Evolutionary conservation across 768 basidiomycete genomes (phyloP).

Genomic region (Filobasidium floriforme): DNA sequence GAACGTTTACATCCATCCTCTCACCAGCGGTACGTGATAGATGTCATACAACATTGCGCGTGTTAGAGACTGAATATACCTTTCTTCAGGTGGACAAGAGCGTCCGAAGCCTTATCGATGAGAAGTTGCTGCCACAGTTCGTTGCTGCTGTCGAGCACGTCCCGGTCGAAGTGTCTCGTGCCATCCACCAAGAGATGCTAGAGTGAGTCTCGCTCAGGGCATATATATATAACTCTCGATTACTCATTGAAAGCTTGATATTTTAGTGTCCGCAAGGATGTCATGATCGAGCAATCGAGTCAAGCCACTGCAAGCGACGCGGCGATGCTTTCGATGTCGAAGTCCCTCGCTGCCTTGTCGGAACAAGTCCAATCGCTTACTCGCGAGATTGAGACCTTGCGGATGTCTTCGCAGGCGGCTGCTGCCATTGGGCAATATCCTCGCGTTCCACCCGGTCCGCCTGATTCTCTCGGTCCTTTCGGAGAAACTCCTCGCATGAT

Average conservation of each 20-base stretch:
- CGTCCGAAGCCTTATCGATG: slow-evolving; percentile 12
- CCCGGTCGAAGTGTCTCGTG: slow-evolving; percentile 29
- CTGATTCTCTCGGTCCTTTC: slow-evolving; percentile 9
- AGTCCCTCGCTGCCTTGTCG: slow-evolving; percentile 27
- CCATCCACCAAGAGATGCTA: slow-evolving; percentile 36
- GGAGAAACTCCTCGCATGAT: slow-evolving; percentile 12
- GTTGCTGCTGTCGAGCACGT: slow-evolving; percentile 16
- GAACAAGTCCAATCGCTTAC: slow-evolving; percentile 28
- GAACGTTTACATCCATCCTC: slow-evolving; percentile 16
- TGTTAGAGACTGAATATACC: not conserved
- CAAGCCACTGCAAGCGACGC: slow-evolving; percentile 15
- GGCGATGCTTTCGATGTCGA: slow-evolving; percentile 25
- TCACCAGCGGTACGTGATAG: slow-evolving; percentile 7
- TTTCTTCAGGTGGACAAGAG: slow-evolving; percentile 11
- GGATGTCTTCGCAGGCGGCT: not conserved
- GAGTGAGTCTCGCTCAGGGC: slow-evolving; percentile 27
- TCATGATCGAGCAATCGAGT: slow-evolving; percentile 21
- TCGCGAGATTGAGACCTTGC: not conserved
- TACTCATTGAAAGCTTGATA: not conserved
- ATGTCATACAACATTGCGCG: not conserved
- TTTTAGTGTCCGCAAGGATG: slow-evolving; percentile 34
- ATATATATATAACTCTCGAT: not conserved
- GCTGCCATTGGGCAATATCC: not conserved
- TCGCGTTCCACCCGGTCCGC: slow-evolving; percentile 8
- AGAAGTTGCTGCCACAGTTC: slow-evolving; percentile 30